phyloP scores from a whole-genome alignment of 768 basidiomycete genomes.

The Gymnopilus dilepis region DNA sequence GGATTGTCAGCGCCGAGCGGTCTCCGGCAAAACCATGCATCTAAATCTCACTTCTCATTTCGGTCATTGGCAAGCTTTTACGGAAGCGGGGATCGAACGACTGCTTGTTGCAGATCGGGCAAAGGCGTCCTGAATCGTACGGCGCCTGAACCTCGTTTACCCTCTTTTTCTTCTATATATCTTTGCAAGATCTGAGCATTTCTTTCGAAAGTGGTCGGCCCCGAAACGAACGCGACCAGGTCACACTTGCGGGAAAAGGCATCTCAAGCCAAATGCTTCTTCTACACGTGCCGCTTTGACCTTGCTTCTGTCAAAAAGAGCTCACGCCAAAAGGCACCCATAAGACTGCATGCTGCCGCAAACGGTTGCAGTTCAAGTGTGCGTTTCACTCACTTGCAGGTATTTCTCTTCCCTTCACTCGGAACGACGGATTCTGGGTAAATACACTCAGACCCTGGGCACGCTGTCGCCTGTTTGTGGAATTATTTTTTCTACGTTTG shows the following conservation, averaged over 20 bases:
- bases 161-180: conserved; percentile 23
- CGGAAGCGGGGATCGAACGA: conserved; percentile 36
- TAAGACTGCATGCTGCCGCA: conserved; percentile 11
- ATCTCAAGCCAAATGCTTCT: conserved; percentile 22
- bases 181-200: conserved; percentile 24
- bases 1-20: conserved; percentile 29
- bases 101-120: conserved; percentile 26
- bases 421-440: conserved; percentile 17
- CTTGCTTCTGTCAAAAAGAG: conserved; percentile 24
- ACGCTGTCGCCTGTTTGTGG: conserved; percentile 23
- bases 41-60: conserved; percentile 29
- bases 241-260: conserved; percentile 26
- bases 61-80: conserved; percentile 31
- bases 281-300: conserved; percentile 33
- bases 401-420: conserved; percentile 12
- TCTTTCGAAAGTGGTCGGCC: conserved; percentile 32
- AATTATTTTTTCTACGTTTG: conserved; percentile 15
- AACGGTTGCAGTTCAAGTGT: conserved; percentile 11
- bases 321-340: conserved; percentile 16
- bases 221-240: conserved; percentile 38
- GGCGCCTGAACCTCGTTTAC: conserved; percentile 20
- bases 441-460: conserved; percentile 21
- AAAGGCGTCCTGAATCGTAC: conserved; percentile 29
- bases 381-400: conserved; percentile 22
- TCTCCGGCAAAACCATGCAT: conserved; percentile 36